Evolutionary conservation across 2,329 filamentous ascomycete genomes (phyloP).

Genomic region (Aspergillus neotritici): DNA sequence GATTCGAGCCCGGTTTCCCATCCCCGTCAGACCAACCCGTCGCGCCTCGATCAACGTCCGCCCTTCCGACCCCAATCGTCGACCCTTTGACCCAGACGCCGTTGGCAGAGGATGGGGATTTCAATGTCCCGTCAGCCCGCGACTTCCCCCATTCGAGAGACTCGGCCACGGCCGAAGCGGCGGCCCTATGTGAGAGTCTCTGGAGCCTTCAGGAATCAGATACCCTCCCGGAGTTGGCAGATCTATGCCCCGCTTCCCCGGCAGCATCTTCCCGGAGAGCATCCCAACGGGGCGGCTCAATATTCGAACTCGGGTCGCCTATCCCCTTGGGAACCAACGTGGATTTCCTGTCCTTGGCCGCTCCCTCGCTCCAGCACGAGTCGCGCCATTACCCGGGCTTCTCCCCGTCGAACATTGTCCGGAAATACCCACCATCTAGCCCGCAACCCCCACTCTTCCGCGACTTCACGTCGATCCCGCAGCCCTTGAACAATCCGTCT

Average conservation of each 20-base stretch:
- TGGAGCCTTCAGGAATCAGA: conserved; percentile 27
- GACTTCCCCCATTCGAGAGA: conserved; percentile 1
- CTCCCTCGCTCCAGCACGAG: conserved; percentile 16
- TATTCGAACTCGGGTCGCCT: conserved; percentile 17
- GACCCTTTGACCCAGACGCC: conserved; percentile 7
- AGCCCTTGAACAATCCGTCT: conserved; percentile 44
- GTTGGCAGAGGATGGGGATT: conserved; percentile 6
- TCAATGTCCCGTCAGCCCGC: conserved; percentile 1
- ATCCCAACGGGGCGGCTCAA: conserved; percentile 8
- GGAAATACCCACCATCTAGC: conserved; percentile 26
- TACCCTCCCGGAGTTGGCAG: conserved; percentile 29
- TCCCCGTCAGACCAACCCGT: not conserved
- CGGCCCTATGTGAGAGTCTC: conserved; percentile 24
- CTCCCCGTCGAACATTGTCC: conserved; percentile 29
- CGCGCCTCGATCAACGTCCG: not conserved
- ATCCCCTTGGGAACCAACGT: conserved; percentile 19
- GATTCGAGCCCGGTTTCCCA: conserved; percentile 2
- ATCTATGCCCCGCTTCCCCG: conserved; percentile 25
- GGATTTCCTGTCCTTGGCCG: conserved; percentile 23
- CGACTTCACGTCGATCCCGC: conserved; percentile 33
- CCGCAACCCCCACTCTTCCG: conserved; percentile 15
- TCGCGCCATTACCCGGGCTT: conserved; percentile 20
- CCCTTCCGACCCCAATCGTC: conserved; percentile 2
- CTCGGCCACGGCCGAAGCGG: conserved; percentile 15
- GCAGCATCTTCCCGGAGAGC: conserved; percentile 13